Evolutionary conservation across 2,329 filamentous ascomycete genomes (phyloP), one percentile per base, ranked within the genome.

Genomic region (Onygena corvina): DNA sequence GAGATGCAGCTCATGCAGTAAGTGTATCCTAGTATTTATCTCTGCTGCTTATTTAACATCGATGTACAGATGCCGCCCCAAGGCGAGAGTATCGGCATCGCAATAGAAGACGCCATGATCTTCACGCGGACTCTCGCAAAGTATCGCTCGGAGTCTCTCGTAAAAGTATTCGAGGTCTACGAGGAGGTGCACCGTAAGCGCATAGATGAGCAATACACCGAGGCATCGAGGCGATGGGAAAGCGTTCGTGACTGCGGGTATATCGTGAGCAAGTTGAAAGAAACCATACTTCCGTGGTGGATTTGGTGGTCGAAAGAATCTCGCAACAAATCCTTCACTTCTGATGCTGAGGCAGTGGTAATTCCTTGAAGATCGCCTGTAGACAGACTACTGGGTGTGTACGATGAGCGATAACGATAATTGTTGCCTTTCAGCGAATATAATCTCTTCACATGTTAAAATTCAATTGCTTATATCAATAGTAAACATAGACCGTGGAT

Each of bases 1-100:
- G 69, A 3, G 70, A 72, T 58, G 68, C 69, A 27, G 70, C 67
- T 9, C 68, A 72, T 52, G 68, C 68, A 0, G 38, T 42, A 42
- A 27, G 27, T 67, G 69, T 40, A 64, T 60, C 4, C 7, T 20
- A 20, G 6, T 6, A 12, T 8, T 47, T 11, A 2, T 3, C 2
- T 35, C 14, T 48, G 11, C 27, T 4, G n/a, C 16, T 16, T 11
- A 16, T 16, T 29, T 35, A 46, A 25, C 34, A 18, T 8, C 4
- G 7, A 14, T 12, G 30, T 42, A 29, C 21, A 70, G 67, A 71
- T 71, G 68, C 68, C 69, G 0, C 68, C 68, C 0, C 65, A 65
- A 21, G 69, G 69, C 25, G 68, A 71, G 56, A 68, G 66, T 9
- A 67, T 66, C 12, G 65, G 67, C 1, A 64, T 69, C 46, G 67